Evolutionary conservation across 768 basidiomycete genomes (phyloP), one percentile per base, ranked within the genome.

Genomic region (Paxillus rubicundulus): DNA sequence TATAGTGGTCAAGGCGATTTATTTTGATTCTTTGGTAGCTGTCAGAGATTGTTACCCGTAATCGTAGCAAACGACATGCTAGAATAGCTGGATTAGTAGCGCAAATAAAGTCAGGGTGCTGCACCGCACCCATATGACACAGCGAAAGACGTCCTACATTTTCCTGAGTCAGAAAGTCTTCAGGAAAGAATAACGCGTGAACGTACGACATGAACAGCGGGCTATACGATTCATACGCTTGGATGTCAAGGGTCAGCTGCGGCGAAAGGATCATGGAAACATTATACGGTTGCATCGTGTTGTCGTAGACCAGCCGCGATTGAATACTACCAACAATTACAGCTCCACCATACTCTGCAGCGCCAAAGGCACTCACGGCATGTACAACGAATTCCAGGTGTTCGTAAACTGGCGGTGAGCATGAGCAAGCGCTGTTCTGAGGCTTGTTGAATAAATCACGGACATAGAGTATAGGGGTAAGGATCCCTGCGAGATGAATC

Each of bases 51-150:
- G 28, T 55, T 44, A 66, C 89, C 85, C 66, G 91, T 89, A 62
- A 92, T 85, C 21, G 84, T 81, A 2, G 89, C 89, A 64, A 93
- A 93, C 14, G 86, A 88, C 14, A 92, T 75, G 17, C 87, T 90
- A 17, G 65, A 85, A n/a, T 5, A 86, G 3, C 79, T 74, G 81
- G 28, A 80, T 72, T 37, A 47, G 27, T 27, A 21, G 17, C 4
- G 14, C 16, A 16, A 13, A 41, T 5, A n/a, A 51, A 0, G 16
- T 16, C 1, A 8, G 2, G 42, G 3, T 7, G 44, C 12, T 53
- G 5, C 10, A 4, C 46, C 62, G 16, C 57, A 61, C 67, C 64
- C 60, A 46, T 81, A 68, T 21, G 69, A 59, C 3, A 67, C 49
- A 6, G 67, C 65, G 41, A 69, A 63, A 14, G 50, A 49, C 3